Percentiles rank a stretch among this genome's conserved stretches.
These are phyloP conservation scores for Mrakia hoshinonis DNA, from an alignment of 768 basidiomycete genomes.

Conservation along the genomic window DNA sequence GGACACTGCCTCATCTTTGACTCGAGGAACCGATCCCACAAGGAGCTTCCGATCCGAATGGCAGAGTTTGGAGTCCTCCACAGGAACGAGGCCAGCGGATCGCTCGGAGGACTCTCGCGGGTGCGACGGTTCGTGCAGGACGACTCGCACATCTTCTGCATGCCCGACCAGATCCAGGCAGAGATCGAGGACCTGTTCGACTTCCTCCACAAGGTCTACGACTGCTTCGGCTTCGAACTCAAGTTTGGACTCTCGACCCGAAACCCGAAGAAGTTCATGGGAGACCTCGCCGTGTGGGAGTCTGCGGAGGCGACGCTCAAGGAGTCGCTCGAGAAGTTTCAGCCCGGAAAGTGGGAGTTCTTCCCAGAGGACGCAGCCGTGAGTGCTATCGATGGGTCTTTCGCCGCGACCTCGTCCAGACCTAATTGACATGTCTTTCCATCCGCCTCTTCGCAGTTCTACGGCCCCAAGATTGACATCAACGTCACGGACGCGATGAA, in stretches of 20 bases:
- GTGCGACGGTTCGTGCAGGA: constrained; percentile 95
- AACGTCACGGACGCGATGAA: constrained; percentile 84
- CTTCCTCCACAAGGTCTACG: constrained; percentile 90
- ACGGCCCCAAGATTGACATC: constrained; percentile 98
- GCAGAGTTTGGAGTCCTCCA: constrained; percentile 98
- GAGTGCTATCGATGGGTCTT: not conserved
- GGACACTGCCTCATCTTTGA: constrained; percentile 95
- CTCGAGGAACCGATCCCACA: constrained; percentile 83
- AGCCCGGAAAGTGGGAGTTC: constrained; percentile 80
- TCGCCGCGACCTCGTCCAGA: not conserved
- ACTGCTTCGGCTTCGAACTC: constrained; percentile 89
- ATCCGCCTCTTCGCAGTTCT: constrained; percentile 49
- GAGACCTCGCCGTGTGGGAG: constrained; percentile 82
- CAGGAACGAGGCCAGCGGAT: constrained; percentile 91
- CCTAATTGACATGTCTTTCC: not conserved
- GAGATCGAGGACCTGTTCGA: constrained; percentile 84
- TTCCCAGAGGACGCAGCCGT: constrained; percentile 89
- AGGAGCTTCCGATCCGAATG: constrained; percentile 92
- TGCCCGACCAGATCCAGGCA: constrained; percentile 76
- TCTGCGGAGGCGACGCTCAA: constrained; percentile 56
- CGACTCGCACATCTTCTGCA: constrained; percentile 98
- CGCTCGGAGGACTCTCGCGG: constrained; percentile 81
- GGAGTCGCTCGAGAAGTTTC: constrained; percentile 66
- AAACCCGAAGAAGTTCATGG: constrained; percentile 80
- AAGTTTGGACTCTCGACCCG: constrained; percentile 89